These are phyloP conservation scores for Tritrichomonas musculus DNA, from an alignment of 208 protist genomes.

Conservation along the genomic window DNA sequence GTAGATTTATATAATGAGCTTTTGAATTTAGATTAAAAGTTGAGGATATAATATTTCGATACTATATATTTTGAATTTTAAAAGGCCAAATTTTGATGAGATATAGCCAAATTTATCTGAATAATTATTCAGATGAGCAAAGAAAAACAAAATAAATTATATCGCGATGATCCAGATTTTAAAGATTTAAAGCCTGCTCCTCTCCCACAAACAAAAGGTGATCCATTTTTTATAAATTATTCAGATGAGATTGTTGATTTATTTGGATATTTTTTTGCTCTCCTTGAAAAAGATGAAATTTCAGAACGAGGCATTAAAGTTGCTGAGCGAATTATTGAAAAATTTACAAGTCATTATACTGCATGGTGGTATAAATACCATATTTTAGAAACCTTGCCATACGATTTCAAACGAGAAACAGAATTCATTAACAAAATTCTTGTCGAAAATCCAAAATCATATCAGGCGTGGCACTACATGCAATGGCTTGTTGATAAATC, in stretches of 20 bases:
- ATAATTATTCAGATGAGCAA: too few relatives aligned
- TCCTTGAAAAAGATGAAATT: constrained; percentile 12
- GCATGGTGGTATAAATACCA: constrained; percentile 31
- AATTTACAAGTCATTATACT: background rate
- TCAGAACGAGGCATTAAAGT: background rate
- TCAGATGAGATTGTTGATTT: background rate
- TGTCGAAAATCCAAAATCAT: background rate
- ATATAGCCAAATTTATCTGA: too few relatives aligned
- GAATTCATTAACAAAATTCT: background rate
- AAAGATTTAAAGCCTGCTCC: background rate
- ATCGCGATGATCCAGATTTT: background rate
- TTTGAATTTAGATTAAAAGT: too few relatives aligned
- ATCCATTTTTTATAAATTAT: constrained; percentile 6
- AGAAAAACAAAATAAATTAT: too few relatives aligned
- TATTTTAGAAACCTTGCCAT: background rate
- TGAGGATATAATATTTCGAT: too few relatives aligned
- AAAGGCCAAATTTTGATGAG: too few relatives aligned
- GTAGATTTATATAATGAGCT: too few relatives aligned
- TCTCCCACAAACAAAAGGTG: background rate
- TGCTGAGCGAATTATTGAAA: background rate
- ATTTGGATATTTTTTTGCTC: constrained; percentile 5
- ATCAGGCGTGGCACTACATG: background rate
- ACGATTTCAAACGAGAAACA: background rate
- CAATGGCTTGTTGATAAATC: background rate
- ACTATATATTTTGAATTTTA: too few relatives aligned